Base-by-base conservation (phyloP, 139 green algal genomes). In the Tetratostichococcus sp. region DNA sequence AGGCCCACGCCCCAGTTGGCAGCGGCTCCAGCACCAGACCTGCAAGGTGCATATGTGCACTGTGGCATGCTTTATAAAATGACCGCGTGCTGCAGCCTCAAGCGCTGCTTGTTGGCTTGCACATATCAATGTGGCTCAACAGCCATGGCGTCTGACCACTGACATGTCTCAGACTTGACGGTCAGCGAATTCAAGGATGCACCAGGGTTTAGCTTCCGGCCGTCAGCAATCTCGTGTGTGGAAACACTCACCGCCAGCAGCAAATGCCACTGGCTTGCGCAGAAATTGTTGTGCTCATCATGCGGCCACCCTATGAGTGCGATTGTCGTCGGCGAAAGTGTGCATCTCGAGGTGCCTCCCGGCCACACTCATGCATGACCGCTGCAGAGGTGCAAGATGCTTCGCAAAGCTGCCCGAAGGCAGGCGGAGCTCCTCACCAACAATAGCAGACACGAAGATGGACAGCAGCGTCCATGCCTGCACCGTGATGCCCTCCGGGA, bases 361-460 rank as follows among this genome's bases (percentile, higher is more conserved):
- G n/a, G n/a, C n/a, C n/a, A n/a, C n/a, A n/a, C n/a, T n/a, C n/a
- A n/a, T n/a, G n/a, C n/a, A n/a, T n/a, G n/a, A n/a, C n/a, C n/a
- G n/a, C n/a, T n/a, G n/a, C n/a, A n/a, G n/a, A n/a, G n/a, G n/a
- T n/a, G n/a, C n/a, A n/a, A n/a, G n/a, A 11, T 50, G 39, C 39
- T 21, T 11, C 11, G 39, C 39, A 50, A 6, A 50, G 8, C 11
- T 6, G 8, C 11, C 39, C 6, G 39, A 50, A 50, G 8, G 11
- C 11, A 21, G 39, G 39, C 8, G 6, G 8, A 6, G 11, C 8
- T 6, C 39, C 39, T 50, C 39, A 76, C 82, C 90, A 43, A 86
- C 83, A 62, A 99, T 95, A 65, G 95, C 98, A 33, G 89, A 90
- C 1, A 93, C 77, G 80, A 99, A 99, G 74, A 99, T 97, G 67